Base-by-base conservation (phyloP, 805 yeast genomes). In the Metschnikowia baotianmanensis region DNA sequence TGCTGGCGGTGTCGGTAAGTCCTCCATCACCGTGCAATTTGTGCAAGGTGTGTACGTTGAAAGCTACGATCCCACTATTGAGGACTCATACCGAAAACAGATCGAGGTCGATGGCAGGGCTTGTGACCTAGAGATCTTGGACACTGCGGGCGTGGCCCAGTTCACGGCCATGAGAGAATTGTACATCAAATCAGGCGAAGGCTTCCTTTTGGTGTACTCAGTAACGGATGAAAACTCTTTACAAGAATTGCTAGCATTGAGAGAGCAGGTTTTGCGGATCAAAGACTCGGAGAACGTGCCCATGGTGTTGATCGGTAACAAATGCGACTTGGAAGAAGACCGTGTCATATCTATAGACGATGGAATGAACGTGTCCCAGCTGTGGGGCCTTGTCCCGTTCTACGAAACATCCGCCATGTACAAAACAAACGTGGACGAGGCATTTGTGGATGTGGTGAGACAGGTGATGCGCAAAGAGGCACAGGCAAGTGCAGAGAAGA, bases 1-100 rank as follows among this genome's bases (percentile, higher is more conserved):
- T 46, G 95, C 96, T 11, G 97, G 97, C 54, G 96, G 97, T 65
- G 96, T 88, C 7, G 99, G 99, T 54, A 91, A 91, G 57, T 87
- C 97, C 18, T 89, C 95, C 28, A 70, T 91, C 29, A 89, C 96
- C 1, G 96, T 88, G 5, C 96, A 88, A 58, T 90, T 85, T 57
- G 95, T 88, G 3, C 95, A 87, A 59, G 93, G 93, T 9, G 84
- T 85, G 2, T 90, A 87, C 61, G 79, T 87, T 40, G 97, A 91
- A 56, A 77, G 88, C 26, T 91, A 91, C 65, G 98, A 91, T 57
- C 98, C 99, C 7, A 93, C 99, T 7, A 93, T 91, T 50, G 99
- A 91, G 60, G 98, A 91, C 58, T 87, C 96, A 1, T 93, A 91
- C 63, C 72, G 95, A 34, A 90, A 88, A 58, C 90, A 86, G 51